Base-by-base conservation (phyloP, 176 grass and related monocot species). In the Zoysia pacifica region DNA sequence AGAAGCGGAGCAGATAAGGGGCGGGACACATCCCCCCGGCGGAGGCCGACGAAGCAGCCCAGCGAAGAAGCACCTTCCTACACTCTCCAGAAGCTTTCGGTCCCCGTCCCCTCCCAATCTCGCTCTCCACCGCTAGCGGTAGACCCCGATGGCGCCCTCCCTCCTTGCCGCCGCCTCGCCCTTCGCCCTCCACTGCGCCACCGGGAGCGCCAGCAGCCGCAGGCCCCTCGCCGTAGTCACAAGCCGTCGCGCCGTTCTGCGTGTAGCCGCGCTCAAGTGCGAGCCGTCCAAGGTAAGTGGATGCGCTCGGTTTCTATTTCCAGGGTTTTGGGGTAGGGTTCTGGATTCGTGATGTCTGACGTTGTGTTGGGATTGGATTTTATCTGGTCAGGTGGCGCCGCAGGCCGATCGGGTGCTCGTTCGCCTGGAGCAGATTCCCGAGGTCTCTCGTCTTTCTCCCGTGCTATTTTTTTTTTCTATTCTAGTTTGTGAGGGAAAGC, bases 321-420 rank as follows among this genome's bases (percentile, higher is more conserved):
- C 47, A 75, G 53, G 28, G 58, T 9, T 75, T 71, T 11, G 55
- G 56, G 28, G 2, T 71, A 56, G 54, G 56, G 46, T 81, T 77
- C 79, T 77, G 59, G 11, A 62, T 20, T 11, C 36, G 20, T 62
- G 40, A 73, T 6, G 62, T 18, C 72, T 79, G 72, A 68, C 14
- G 14, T 37, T 80, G 14, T 73, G 47, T 14, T 79, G 73, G 28
- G 60, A 28, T 28, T 28, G 28, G 28, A 28, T 58, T 82, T 16
- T 62, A 20, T 62, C 16, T 41, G 48, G 38, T 68, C 80, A 97
- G 94, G 90, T 97, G 64, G 83, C 78, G 62, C 94, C 94, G 28
- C 94, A 97, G 45, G 80, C 90, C 52, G 94, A 94, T 81, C 82
- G 94, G 41, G 90, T 97, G 9, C 91, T 97, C 37, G 86, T 97